Percentiles rank a stretch among this genome's conserved stretches.
Evolutionary conservation across 2,329 filamentous ascomycete species (phyloP).

Genomic region (Metarhizium anisopliae): DNA sequence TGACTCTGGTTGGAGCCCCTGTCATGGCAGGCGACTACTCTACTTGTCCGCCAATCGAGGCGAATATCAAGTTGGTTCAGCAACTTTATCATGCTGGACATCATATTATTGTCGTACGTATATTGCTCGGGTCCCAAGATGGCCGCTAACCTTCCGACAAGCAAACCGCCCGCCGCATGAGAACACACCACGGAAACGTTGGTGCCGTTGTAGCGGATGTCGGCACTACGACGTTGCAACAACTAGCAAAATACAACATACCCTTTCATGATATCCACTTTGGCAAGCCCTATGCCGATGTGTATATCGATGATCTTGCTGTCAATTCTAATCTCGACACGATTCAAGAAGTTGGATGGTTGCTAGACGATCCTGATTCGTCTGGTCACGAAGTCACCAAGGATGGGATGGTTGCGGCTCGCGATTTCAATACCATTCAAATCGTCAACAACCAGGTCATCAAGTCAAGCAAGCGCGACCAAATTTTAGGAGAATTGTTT

Average conservation of each 20-base stretch:
- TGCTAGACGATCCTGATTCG: too few relatives aligned
- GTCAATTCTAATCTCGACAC: too few relatives aligned
- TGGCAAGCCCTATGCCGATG: conserved; percentile 20
- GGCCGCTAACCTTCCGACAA: not conserved
- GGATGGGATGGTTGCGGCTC: conserved; percentile 17
- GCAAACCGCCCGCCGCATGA: conserved; percentile 19
- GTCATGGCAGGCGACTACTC: conserved; percentile 18
- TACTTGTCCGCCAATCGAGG: conserved; percentile 19
- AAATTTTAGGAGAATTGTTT: conserved; percentile 22
- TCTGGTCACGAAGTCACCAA: too few relatives aligned
- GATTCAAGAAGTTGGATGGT: too few relatives aligned
- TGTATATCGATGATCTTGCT: conserved; percentile 18
- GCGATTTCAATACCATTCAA: conserved; percentile 22
- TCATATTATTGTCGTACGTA: conserved; percentile 20
- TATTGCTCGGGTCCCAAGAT: too few relatives aligned
- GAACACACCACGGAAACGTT: conserved; percentile 18
- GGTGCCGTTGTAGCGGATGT: conserved; percentile 19
- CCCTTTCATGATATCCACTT: conserved; percentile 21
- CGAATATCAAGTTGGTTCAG: conserved; percentile 19
- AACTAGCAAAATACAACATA: conserved; percentile 17
- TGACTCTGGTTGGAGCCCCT: conserved; percentile 20
- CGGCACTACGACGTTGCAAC: conserved; percentile 16
- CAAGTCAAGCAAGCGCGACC: conserved; percentile 21
- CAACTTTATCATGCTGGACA: conserved; percentile 20
- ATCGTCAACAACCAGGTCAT: conserved; percentile 20